Conservation (phyloP, 495 filamentous ascomycete genomes). For the Annulohypoxylon nitens region DNA sequence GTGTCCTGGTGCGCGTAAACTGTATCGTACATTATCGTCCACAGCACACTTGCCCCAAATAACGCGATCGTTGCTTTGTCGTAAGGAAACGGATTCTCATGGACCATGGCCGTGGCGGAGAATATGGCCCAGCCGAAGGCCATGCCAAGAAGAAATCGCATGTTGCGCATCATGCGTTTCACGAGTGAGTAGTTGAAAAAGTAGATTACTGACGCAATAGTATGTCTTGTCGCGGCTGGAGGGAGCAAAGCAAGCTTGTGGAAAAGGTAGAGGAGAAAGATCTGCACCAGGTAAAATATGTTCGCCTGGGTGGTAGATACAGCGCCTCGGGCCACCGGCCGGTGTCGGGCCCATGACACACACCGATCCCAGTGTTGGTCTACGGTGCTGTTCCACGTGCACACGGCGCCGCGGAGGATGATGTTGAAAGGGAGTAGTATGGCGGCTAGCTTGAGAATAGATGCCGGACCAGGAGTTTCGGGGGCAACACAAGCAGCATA, state of each 20-base stretch:
- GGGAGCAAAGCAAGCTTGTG: background rate
- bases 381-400: slow-evolving; percentile 61
- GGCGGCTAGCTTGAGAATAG: background rate
- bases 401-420: slow-evolving; percentile 50
- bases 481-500: slow-evolving; percentile 38
- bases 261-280: slow-evolving; percentile 22
- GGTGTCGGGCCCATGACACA: slow-evolving; percentile 54
- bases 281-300: slow-evolving; percentile 44
- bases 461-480: background rate
- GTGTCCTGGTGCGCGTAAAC: slow-evolving; percentile 63
- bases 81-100: slow-evolving; percentile 30
- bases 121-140: slow-evolving; percentile 36
- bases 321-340: slow-evolving; percentile 63
- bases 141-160: slow-evolving; percentile 55
- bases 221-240: slow-evolving; percentile 20
- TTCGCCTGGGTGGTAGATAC: slow-evolving; percentile 52
- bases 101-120: slow-evolving; percentile 33
- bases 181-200: slow-evolving; percentile 49
- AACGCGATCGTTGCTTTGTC: slow-evolving; percentile 35
- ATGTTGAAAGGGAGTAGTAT: slow-evolving; percentile 38
- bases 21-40: slow-evolving; percentile 63
- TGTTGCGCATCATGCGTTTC: slow-evolving; percentile 54
- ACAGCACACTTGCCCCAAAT: slow-evolving; percentile 48
- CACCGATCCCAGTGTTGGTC: slow-evolving; percentile 60
- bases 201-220: slow-evolving; percentile 16